A percentile compares a stretch with the other conserved stretches of the same genome.
Conservation (phyloP, 2,329 filamentous ascomycete genomes). For the Emmonsiellopsis sp. region DNA sequence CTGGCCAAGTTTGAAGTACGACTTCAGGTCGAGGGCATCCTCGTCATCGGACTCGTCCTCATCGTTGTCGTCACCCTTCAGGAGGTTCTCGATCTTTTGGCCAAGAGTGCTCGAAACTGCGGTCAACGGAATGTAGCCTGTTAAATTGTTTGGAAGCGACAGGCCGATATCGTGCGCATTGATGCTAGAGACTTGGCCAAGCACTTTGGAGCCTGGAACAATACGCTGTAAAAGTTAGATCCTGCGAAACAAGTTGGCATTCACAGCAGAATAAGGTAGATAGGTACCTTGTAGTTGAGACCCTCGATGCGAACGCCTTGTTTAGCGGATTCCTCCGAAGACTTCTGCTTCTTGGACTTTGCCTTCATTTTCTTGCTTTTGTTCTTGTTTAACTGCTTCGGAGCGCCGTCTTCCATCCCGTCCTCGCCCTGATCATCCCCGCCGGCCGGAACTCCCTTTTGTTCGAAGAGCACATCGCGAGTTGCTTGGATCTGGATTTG, state of each 20-base stretch:
- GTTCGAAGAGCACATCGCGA: slow-evolving; percentile 83
- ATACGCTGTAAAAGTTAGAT: slow-evolving; percentile 54
- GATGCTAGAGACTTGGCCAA: slow-evolving; percentile 78
- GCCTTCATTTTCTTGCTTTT: slow-evolving; percentile 36
- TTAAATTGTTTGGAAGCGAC: slow-evolving; percentile 84
- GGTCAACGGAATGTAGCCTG: slow-evolving; percentile 83
- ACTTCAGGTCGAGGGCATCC: slow-evolving; percentile 59
- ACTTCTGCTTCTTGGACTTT: slow-evolving; percentile 45
- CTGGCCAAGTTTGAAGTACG: slow-evolving; percentile 73
- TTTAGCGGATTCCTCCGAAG: slow-evolving; percentile 38
- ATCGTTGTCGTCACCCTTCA: slow-evolving; percentile 49
- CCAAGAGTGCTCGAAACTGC: slow-evolving; percentile 77
- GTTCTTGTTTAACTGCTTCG: slow-evolving; percentile 34
- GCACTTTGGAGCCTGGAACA: slow-evolving; percentile 72
- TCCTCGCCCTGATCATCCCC: slow-evolving; percentile 19
- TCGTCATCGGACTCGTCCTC: slow-evolving; percentile 40
- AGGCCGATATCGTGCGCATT: slow-evolving; percentile 69
- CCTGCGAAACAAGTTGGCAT: neutral
- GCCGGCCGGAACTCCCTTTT: slow-evolving; percentile 49
- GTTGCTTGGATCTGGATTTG: slow-evolving; percentile 92
- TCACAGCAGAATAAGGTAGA: neutral
- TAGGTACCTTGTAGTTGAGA: slow-evolving; percentile 72
- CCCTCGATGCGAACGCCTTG: slow-evolving; percentile 66
- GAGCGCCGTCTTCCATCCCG: slow-evolving; percentile 17
- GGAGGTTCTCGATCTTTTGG: slow-evolving; percentile 57